Evolutionary conservation across 257 asterid species (phyloP).

Genomic region (Striga asiatica): DNA sequence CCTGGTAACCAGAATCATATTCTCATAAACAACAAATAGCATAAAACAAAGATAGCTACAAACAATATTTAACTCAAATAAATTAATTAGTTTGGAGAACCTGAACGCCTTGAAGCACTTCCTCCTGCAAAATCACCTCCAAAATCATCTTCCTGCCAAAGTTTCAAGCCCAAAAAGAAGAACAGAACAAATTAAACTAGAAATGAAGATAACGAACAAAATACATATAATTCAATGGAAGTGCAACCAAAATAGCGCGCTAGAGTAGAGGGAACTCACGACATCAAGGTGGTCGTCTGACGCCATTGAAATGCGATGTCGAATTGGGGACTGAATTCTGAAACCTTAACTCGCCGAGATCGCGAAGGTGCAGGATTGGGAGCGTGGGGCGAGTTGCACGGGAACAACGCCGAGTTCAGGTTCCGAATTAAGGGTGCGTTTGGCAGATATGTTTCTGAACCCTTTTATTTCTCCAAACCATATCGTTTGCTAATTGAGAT

Average conservation of each 20-base stretch:
- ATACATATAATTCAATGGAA: background rate
- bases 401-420: slow-evolving; percentile 7
- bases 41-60: background rate
- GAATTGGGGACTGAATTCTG: slow-evolving; percentile 14
- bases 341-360: slow-evolving; percentile 24
- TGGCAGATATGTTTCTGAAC: too few relatives aligned
- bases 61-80: background rate
- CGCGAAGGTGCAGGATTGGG: slow-evolving; percentile 7
- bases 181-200: background rate
- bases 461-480: too few relatives aligned
- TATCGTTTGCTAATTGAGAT: too few relatives aligned
- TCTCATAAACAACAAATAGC: slow-evolving; percentile 6
- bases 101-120: slow-evolving; percentile 39
- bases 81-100: slow-evolving; percentile 21
- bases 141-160: slow-evolving; percentile 64
- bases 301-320: slow-evolving; percentile 38
- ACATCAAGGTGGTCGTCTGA: slow-evolving; percentile 49
- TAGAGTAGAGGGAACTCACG: slow-evolving; percentile 23
- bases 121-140: slow-evolving; percentile 63
- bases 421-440: too few relatives aligned
- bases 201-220: background rate
- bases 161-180: slow-evolving; percentile 4
- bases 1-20: slow-evolving; percentile 30
- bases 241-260: background rate
- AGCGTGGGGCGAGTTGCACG: background rate